Evolutionary conservation across 306 rosid genomes (phyloP).

Genomic region (Cucumis sativus): DNA sequence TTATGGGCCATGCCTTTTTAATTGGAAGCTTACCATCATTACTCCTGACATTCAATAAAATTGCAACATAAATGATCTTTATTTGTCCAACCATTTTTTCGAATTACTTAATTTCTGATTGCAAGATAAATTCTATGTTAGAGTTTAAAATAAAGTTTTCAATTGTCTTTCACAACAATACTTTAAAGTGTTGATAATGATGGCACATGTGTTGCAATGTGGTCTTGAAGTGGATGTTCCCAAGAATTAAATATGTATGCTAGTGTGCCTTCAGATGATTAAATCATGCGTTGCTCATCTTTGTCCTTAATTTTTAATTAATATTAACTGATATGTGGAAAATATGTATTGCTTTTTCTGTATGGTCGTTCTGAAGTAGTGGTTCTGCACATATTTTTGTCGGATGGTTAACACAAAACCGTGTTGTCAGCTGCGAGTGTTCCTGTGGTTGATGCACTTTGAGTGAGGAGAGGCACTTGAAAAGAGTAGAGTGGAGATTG

Average conservation of each 20-base stretch:
- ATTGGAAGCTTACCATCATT: conserved; percentile 9
- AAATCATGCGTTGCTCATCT: background rate
- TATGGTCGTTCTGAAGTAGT: background rate
- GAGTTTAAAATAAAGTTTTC: background rate
- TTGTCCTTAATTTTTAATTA: background rate
- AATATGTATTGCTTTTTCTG: background rate
- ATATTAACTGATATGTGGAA: background rate
- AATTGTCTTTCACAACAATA: background rate
- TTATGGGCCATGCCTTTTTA: conserved; percentile 6
- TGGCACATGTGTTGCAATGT: background rate
- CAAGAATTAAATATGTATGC: background rate
- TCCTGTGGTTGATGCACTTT: background rate
- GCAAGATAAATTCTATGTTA: background rate
- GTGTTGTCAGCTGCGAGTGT: background rate
- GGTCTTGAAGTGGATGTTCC: background rate
- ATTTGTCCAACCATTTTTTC: background rate
- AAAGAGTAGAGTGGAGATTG: background rate
- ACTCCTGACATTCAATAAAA: conserved; percentile 1
- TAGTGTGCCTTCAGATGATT: background rate
- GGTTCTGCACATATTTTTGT: background rate
- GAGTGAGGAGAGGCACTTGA: background rate
- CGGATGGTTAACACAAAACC: background rate
- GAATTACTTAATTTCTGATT: background rate
- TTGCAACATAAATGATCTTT: background rate
- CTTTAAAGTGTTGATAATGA: background rate